Evolutionary conservation across 768 basidiomycete genomes (phyloP), one percentile per base, ranked within the genome.

Genomic region (Leccinum rimulosum): DNA sequence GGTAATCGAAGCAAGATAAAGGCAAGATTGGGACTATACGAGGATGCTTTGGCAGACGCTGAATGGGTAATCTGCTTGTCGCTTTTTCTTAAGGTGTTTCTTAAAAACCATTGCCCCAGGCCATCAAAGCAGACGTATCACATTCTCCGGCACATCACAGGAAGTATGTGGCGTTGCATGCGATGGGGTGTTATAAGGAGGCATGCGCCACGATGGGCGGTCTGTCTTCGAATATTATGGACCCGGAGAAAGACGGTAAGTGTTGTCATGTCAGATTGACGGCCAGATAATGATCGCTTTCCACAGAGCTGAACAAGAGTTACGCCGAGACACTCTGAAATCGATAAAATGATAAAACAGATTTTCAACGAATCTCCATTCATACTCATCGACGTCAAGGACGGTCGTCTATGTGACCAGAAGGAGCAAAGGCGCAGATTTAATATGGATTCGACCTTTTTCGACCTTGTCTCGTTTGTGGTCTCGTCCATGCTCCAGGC

Each of bases 371-470:
- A 5, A 22, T 64, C 55, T 3, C 61, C 63, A 17, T 56, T 62
- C 31, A 45, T 62, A n/a, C 49, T 63, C 28, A 64, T 64, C 30
- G n/a, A 64, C 5, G 56, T 60, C 19, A 3, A 50, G 4, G 50
- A 48, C 6, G 63, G 63, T 3, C 40, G 8, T 30, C 58, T 60
- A 11, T 25, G 22, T 22, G 45, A 45, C 19, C n/a, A 45, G 19
- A 22, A 12, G 19, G 45, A 45, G 10, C 45, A 22, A 45, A 22
- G 11, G 22, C 19, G 9, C 10, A 19, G 45, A 47, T 47, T 47
- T 12, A 0, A 47, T 10, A 15, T 10, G 22, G 45, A 47, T 11
- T 3, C 22, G 0, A 0, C 22, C 22, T 47, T 47, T 11, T 47
- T 10, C 22, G 10, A 47, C 11, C 12, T 47, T n/a, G 45, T 47